Evolutionary conservation across 2,329 filamentous ascomycete genomes (phyloP), one percentile per base, ranked within the genome.

Genomic region (Diaporthe sp.): DNA sequence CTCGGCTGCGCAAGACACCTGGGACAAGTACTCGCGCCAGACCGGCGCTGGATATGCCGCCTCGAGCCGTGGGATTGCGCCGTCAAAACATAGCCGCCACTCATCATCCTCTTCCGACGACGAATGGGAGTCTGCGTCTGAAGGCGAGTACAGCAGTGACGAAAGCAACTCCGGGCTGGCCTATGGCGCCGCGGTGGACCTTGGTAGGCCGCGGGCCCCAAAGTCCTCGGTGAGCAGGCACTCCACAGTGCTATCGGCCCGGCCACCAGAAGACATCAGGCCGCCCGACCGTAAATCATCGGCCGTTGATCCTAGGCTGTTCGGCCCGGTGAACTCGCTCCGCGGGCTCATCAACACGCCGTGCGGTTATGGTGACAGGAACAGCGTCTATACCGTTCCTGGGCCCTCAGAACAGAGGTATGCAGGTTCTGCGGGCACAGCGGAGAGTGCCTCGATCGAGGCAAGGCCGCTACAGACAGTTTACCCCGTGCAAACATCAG

Each of bases 401-500:
- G 79, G 80, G 15, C 80, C 82, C 15, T 27, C 42, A 10, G 68
- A 71, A 35, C 25, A 44, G 35, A 61, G 56, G 39, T 75, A 73
- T 42, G 70, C 72, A 9, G 44, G 56, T 27, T 63, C 56, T 30
- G 79, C 81, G 27, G 80, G 80, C 1, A 82, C 80, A 39, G 79
- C 79, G 79, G 82, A 81, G 82, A 82, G 81, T 32, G 80, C 81
- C 15, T 82, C 82, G 27, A 80, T 81, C 56, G 81, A 84, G 70
- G 80, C 77, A 47, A 81, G 76, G 37, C 82, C 87, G 13, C 84
- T 94, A 83, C 91, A 92, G 78, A 87, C 90, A 39, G 89, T 94
- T 44, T 92, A 92, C 77, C 91, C 94, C 10, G 84, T 92, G 42
- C 89, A 92, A 6, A 92, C 92, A 1, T 88, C 88, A 4, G 94